Evolutionary conservation across 768 basidiomycete species (phyloP).

Genomic region (Thelephora ganbajun): DNA sequence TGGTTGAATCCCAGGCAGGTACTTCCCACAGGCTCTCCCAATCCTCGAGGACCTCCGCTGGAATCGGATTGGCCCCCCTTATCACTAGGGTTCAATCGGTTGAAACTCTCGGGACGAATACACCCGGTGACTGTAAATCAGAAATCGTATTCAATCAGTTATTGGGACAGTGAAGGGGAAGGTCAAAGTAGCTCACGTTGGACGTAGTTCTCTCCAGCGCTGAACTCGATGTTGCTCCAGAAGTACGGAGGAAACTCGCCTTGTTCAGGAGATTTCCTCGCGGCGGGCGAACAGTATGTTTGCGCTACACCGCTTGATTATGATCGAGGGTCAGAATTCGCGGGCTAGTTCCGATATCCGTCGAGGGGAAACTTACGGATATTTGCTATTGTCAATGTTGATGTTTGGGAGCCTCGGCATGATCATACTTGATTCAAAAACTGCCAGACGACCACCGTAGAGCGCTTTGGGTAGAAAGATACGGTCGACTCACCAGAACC

Average conservation of each 20-base stretch:
- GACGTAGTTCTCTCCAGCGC: conserved; percentile 28
- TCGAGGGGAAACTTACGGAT: conserved; percentile 14
- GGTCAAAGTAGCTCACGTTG: conserved; percentile 27
- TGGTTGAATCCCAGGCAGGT: conserved; percentile 43
- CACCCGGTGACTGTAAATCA: conserved; percentile 38
- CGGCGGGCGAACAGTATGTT: conserved; percentile 36
- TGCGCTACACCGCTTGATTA: conserved; percentile 23
- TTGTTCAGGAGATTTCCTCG: conserved; percentile 25
- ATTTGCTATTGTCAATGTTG: conserved; percentile 41
- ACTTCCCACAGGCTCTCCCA: conserved; percentile 37
- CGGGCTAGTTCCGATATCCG: background rate
- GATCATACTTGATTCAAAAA: conserved; percentile 5
- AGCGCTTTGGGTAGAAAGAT: too few relatives aligned
- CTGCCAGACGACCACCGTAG: background rate
- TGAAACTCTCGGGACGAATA: conserved; percentile 29
- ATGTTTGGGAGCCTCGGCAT: conserved; percentile 27
- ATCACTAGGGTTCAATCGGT: conserved; percentile 32
- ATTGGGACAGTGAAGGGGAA: background rate
- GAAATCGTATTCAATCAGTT: background rate
- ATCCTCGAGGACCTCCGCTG: conserved; percentile 34
- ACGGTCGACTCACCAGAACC: conserved; percentile 27
- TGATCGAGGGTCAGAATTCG: background rate
- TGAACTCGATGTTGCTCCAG: conserved; percentile 36
- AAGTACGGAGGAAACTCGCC: conserved; percentile 32
- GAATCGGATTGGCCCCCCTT: conserved; percentile 46